Base-by-base conservation (phyloP, 805 yeast species). In the Cyberlindnera lachancei region DNA sequence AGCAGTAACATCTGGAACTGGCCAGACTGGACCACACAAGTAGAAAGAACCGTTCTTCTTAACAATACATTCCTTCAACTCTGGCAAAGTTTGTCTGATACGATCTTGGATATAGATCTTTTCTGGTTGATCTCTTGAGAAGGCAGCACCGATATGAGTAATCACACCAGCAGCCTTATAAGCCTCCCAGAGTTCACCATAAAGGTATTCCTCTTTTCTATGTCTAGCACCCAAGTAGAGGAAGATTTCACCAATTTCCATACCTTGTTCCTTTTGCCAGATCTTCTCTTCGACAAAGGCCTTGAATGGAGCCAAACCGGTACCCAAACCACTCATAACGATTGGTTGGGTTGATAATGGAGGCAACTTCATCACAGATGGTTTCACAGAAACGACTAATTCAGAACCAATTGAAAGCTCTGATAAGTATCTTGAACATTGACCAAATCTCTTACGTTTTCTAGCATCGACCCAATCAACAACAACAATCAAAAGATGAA, bases 21-120 rank as follows among this genome's bases (percentile, higher is more conserved):
- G 97, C 97, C 97, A 90, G 3, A 96, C 90, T 26, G 97, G 97
- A 41, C 97, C 97, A 75, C 97, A 90, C 56, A 90, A 70, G 64
- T 90, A 90, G 73, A 90, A 90, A 17, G 87, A 79, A 36, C 97
- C 97, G 36, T 79, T 64, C 62, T 87, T 70, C 42, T 66, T 63
- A 27, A 78, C 80, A 59, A 90, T 75, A 31, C 95, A 88, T 26
- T 75, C 83, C 29, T 82, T 81, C 58, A 90, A 70, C 27, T 74
- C 79, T 32, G 66, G 70, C 50, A 85, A 62, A 37, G 75, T 72
- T 56, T 86, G 85, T 52, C 87, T 73, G 56, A 90, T 90, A 58
- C 81, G 76, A 61, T 90, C 96, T 63, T 90, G 97, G 50, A 90
- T 90, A 61, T 90, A 90, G 43, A 90, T 78, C 73, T 90, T 90